Conservation (phyloP, 108 stramenopile species). For the Licmophora abbreviata region DNA sequence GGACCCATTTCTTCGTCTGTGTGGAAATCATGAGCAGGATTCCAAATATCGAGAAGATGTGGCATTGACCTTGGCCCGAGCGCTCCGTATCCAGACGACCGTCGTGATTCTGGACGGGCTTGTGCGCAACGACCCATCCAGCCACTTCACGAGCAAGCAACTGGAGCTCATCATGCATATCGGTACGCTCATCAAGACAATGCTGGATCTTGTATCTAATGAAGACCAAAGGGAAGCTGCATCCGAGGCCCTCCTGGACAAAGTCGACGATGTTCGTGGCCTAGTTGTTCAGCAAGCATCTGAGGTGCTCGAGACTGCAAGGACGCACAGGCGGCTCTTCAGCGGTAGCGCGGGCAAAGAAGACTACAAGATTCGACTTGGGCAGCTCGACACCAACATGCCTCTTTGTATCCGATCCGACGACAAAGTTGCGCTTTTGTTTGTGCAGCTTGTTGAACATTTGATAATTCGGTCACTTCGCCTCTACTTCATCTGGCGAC, state of each 20-base stretch:
- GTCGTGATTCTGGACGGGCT: slow-evolving; percentile 25
- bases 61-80: slow-evolving; percentile 18
- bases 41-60: slow-evolving; percentile 14
- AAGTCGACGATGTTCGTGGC: slow-evolving; percentile 11
- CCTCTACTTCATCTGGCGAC: slow-evolving; percentile 14
- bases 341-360: too few species aligned
- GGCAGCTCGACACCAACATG: slow-evolving; percentile 9
- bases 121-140: slow-evolving; percentile 16
- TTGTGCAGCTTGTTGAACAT: slow-evolving; percentile 27
- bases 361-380: slow-evolving; percentile 4
- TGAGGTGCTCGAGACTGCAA: not conserved
- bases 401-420: slow-evolving; percentile 10
- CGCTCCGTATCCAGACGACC: slow-evolving; percentile 24
- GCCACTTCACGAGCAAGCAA: slow-evolving; percentile 12
- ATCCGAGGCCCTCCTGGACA: slow-evolving; percentile 3
- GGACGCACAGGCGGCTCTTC: too few species aligned
- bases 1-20: slow-evolving; percentile 16
- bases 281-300: slow-evolving; percentile 2
- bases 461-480: slow-evolving; percentile 19
- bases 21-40: not conserved
- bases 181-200: slow-evolving; percentile 15
- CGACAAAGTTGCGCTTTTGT: slow-evolving; percentile 12
- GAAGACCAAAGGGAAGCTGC: slow-evolving; percentile 6
- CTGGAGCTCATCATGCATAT: slow-evolving; percentile 9
- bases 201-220: slow-evolving; percentile 14